Evolutionary conservation across 305 asterid genomes (phyloP).

Genomic region (Ruellia speciosa): DNA sequence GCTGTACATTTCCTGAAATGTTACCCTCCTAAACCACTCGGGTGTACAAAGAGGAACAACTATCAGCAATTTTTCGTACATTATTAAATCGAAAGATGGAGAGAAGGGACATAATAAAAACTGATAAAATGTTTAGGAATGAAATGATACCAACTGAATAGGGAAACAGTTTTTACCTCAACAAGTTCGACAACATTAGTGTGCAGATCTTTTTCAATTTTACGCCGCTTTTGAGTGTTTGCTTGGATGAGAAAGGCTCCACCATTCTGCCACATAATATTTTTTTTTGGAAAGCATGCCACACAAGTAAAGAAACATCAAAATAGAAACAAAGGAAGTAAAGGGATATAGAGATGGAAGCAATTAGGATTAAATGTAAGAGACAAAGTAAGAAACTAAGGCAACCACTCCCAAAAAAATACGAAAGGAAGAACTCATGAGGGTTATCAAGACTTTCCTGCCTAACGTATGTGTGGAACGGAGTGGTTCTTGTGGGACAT

Average conservation of each 20-base stretch:
- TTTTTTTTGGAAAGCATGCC: too few species aligned
- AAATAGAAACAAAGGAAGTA: slow-evolving; percentile 19
- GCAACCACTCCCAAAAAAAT: background rate
- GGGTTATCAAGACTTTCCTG: background rate
- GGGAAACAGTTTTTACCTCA: slow-evolving; percentile 48
- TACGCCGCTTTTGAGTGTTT: slow-evolving; percentile 75
- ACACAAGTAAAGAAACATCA: slow-evolving; percentile 22
- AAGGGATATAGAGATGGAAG: slow-evolving; percentile 2
- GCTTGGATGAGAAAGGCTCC: slow-evolving; percentile 78
- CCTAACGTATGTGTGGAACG: too few species aligned
- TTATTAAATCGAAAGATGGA: slow-evolving; percentile 12
- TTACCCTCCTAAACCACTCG: slow-evolving; percentile 31
- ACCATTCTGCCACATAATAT: slow-evolving; percentile 76
- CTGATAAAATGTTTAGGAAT: background rate
- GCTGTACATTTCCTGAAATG: slow-evolving; percentile 30
- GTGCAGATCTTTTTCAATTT: slow-evolving; percentile 47
- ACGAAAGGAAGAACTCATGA: background rate
- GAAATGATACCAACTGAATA: slow-evolving; percentile 15
- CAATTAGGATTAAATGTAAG: background rate
- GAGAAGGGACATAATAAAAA: slow-evolving; percentile 17
- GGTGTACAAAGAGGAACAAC: slow-evolving; percentile 18
- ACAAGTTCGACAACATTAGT: slow-evolving; percentile 35
- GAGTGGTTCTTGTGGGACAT: too few species aligned
- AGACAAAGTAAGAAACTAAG: background rate
- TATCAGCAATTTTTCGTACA: slow-evolving; percentile 23